Evolutionary conservation across 169 alveolate species (phyloP).

Genomic region (Pseudocohnilembus persalinus): DNA sequence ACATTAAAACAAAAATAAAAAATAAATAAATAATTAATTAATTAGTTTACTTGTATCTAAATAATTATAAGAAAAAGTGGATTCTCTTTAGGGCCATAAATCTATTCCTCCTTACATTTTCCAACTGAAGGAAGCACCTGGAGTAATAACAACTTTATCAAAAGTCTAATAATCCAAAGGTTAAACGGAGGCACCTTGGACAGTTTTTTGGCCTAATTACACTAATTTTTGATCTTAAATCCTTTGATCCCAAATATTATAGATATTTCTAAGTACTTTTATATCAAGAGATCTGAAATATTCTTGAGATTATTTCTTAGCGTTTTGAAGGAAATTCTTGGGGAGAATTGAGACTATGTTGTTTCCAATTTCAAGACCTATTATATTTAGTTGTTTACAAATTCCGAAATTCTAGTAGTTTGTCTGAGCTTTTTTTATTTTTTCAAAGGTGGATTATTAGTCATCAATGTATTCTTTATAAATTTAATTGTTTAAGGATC

Average conservation of each 20-base stretch:
- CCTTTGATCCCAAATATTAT: background rate
- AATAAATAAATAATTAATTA: too few species aligned
- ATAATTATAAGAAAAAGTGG: background rate
- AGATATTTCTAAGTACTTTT: background rate
- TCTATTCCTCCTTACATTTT: background rate
- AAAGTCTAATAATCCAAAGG: background rate
- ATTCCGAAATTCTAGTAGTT: slow-evolving; percentile 10
- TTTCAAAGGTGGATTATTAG: background rate
- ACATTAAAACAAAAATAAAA: too few species aligned
- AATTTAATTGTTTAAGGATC: background rate
- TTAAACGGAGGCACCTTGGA: background rate
- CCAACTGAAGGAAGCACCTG: background rate
- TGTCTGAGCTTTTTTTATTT: background rate
- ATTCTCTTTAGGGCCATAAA: background rate
- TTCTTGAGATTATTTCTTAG: background rate
- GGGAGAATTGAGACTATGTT: background rate
- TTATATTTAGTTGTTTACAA: slow-evolving; percentile 3
- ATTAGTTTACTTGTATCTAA: background rate
- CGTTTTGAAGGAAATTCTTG: background rate
- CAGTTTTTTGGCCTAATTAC: background rate
- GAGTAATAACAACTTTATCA: background rate
- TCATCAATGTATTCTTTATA: slow-evolving; percentile 4
- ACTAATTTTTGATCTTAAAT: background rate
- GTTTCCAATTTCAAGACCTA: slow-evolving; percentile 9
- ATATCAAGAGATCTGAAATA: background rate